Base-by-base conservation (phyloP, 768 basidiomycete species). In the Daedaleopsis sinensis region DNA sequence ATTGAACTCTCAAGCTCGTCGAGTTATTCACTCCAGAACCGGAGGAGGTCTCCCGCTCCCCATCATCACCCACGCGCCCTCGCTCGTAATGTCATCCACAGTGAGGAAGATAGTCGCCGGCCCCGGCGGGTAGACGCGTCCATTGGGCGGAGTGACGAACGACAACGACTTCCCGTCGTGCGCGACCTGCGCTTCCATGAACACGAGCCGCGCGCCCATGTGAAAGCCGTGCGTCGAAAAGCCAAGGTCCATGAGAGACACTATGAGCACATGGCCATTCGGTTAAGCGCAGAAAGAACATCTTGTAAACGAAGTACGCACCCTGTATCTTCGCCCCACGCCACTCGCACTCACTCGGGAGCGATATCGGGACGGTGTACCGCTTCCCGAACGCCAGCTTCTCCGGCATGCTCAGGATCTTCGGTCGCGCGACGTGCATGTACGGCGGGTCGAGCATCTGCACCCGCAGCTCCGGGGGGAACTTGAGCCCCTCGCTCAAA, bases 361-460 rank as follows among this genome's bases (percentile, higher is more conserved):
- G 43, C 11, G 70, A 68, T 7, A 90, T 79, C 37, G 71, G 67
- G n/a, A 93, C 74, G 62, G 79, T 69, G 58, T 82, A 77, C 37
- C 68, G 75, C 67, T 83, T 68, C 64, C 80, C 78, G 72, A 84
- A 85, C 13, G 70, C 68, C 16, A 90, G 67, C 48, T 68, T 74
- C 36, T 69, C 63, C 18, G 58, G 82, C 74, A 10, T 65, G 39
- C 38, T 53, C 10, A 70, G 49, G 42, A 89, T 79, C 55, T 74
- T 70, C 13, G 90, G 94, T 38, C 93, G 81, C 18, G 80, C 68
- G 64, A 74, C 75, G 23, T 73, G 71, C 85, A 91, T 87, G 71
- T 96, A 98, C 38, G 91, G 90, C 0, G 96, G 96, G 61, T 80
- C 81, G 67, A 96, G 80, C 81, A 88, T 87, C 71, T 97, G 95